Conservation (phyloP, 306 rosid genomes). For the Sechiopsis laciniata region DNA sequence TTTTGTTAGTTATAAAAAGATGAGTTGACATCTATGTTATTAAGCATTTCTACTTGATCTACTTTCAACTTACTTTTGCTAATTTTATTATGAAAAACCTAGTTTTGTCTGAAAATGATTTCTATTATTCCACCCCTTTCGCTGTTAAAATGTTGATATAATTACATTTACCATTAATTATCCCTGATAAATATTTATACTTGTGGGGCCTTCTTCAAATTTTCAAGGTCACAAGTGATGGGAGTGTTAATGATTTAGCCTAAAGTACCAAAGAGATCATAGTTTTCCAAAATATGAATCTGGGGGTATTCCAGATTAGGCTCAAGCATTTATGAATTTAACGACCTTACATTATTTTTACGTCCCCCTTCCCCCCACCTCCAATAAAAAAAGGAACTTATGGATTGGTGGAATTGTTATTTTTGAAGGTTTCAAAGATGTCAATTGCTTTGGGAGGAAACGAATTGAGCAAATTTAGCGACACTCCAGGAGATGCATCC, state of each 20-base stretch:
- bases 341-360: too few species aligned
- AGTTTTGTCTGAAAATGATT: not conserved
- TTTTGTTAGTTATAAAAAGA: constrained; percentile 9
- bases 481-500: constrained; percentile 96
- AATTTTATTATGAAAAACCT: not conserved
- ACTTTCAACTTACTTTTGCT: not conserved
- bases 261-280: too few species aligned
- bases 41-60: not conserved
- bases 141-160: not conserved
- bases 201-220: too few species aligned
- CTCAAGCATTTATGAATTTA: too few species aligned
- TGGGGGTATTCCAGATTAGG: not conserved
- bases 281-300: not conserved
- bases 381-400: constrained; percentile 19
- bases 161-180: too few species aligned
- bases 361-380: too few species aligned
- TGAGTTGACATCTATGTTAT: not conserved
- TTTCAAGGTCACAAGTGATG: too few species aligned
- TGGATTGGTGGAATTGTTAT: constrained; percentile 29
- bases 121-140: not conserved
- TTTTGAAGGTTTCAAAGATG: constrained; percentile 63
- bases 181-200: too few species aligned
- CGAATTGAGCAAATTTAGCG: constrained; percentile 90
- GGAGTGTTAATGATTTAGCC: too few species aligned
- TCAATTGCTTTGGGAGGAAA: constrained; percentile 54